These are phyloP conservation scores for Cordyceps tenuipes DNA, from an alignment of 2,329 filamentous ascomycete species.

Conservation along the genomic window DNA sequence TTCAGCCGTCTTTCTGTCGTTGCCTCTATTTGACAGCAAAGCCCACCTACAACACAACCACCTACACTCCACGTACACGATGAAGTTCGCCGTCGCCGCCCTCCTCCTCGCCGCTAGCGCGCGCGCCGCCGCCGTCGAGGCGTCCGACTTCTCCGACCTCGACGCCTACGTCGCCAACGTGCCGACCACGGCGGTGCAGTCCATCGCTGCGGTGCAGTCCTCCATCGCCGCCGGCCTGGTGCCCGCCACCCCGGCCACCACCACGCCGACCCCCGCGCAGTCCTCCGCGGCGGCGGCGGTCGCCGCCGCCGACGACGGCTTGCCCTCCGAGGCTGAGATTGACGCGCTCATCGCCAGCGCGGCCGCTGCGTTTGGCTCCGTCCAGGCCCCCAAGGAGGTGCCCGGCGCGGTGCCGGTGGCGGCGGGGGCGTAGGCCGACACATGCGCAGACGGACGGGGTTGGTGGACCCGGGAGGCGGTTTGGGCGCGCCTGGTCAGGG, in stretches of 20 bases:
- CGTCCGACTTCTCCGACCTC: conserved; percentile 29
- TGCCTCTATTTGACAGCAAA: background rate
- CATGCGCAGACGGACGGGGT: too few species aligned
- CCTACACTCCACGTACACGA: background rate
- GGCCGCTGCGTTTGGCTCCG: background rate
- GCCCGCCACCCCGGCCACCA: conserved; percentile 30
- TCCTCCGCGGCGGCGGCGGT: background rate
- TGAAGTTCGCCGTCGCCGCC: conserved; percentile 4
- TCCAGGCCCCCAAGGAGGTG: background rate
- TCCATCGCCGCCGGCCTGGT: conserved; percentile 27
- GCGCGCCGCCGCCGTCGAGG: conserved; percentile 19
- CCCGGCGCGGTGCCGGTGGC: background rate
- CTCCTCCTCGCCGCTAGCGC: background rate
- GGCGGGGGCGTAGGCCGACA: too few species aligned
- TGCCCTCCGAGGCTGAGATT: conserved; percentile 6
- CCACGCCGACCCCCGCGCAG: background rate
- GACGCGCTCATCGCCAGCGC: conserved; percentile 1
- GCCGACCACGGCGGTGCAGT: conserved; percentile 29
- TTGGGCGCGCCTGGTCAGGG: too few species aligned
- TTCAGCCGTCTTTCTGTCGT: background rate
- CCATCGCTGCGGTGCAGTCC: background rate
- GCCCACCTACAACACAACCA: background rate
- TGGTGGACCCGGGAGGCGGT: too few species aligned
- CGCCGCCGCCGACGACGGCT: conserved; percentile 3
- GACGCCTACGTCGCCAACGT: conserved; percentile 35